Percentiles rank a stretch among this genome's conserved stretches.
Evolutionary conservation across 2,329 filamentous ascomycete genomes (phyloP).

Genomic region (Hypoxylon sp.): DNA sequence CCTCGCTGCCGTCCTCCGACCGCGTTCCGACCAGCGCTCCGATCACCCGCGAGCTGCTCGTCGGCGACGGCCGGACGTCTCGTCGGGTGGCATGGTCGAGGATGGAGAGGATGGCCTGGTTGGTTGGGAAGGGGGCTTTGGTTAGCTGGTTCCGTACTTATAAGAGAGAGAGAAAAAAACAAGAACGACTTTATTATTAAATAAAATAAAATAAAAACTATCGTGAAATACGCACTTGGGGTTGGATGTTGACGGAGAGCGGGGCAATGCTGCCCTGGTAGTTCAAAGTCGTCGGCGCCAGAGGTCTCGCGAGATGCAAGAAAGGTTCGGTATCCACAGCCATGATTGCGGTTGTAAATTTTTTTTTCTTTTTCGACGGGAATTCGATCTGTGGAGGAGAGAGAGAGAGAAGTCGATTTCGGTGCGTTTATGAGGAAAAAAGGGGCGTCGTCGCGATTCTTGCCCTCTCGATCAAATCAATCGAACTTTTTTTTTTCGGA

Average conservation of each 20-base stretch:
- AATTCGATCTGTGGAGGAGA: too few species aligned
- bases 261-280: slow-evolving; percentile 88
- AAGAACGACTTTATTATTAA: too few species aligned
- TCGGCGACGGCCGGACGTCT: slow-evolving; percentile 74
- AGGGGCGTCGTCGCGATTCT: slow-evolving; percentile 12
- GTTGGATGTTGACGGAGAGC: slow-evolving; percentile 92
- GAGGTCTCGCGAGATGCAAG: slow-evolving; percentile 91
- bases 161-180: too few species aligned
- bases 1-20: slow-evolving; percentile 95
- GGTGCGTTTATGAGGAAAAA: slow-evolving; percentile 5
- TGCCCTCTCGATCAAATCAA: slow-evolving; percentile 12
- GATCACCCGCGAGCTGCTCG: slow-evolving; percentile 86
- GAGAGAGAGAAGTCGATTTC: slow-evolving; percentile 15
- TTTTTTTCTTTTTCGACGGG: too few species aligned
- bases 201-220: neutral
- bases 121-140: too few species aligned
- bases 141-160: too few species aligned
- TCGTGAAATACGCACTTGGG: slow-evolving; percentile 73
- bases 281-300: slow-evolving; percentile 82
- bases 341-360: slow-evolving; percentile 76
- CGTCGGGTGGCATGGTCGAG: slow-evolving; percentile 94
- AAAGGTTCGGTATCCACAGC: slow-evolving; percentile 82
- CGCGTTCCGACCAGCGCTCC: slow-evolving; percentile 92
- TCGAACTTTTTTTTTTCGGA: slow-evolving; percentile 19
- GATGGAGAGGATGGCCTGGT: slow-evolving; percentile 75